Conservation (phyloP, 2,329 filamentous ascomycete genomes). For the Paraconiothyrium sp. region DNA sequence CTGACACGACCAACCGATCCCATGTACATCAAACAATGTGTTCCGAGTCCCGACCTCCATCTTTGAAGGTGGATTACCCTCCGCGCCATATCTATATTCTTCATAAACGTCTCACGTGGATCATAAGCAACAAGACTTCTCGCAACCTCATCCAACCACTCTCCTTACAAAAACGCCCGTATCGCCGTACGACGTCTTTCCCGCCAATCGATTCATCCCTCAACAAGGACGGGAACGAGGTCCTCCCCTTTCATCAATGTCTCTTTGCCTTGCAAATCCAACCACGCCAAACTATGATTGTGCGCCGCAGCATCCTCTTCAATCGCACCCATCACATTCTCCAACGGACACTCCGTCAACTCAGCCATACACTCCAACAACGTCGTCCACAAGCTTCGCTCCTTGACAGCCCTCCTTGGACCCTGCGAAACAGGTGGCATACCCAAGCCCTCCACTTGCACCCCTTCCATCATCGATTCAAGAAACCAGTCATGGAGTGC, state of each 20-base stretch:
- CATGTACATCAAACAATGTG: background rate
- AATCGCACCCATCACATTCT: conserved; percentile 32
- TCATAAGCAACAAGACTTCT: background rate
- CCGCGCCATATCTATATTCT: background rate
- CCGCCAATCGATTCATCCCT: background rate
- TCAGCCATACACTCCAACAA: conserved; percentile 40
- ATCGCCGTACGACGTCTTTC: background rate
- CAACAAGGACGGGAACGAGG: conserved; percentile 18
- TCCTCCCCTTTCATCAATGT: conserved; percentile 34
- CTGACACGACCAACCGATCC: background rate
- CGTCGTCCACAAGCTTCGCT: conserved; percentile 33
- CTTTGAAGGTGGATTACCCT: background rate
- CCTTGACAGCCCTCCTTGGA: conserved; percentile 26
- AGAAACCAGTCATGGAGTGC: conserved; percentile 38
- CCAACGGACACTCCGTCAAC: conserved; percentile 25
- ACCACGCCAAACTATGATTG: conserved; percentile 34
- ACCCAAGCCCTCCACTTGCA: conserved; percentile 25
- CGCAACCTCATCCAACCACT: background rate
- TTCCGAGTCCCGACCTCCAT: background rate
- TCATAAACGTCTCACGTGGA: background rate
- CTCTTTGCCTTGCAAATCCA: conserved; percentile 38
- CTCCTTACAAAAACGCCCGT: background rate
- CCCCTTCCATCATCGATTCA: conserved; percentile 26
- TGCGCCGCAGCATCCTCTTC: conserved; percentile 28
- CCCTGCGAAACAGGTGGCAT: conserved; percentile 40